Conservation (phyloP, 164 flowering plant genomes). For the Vitis amurensis region DNA sequence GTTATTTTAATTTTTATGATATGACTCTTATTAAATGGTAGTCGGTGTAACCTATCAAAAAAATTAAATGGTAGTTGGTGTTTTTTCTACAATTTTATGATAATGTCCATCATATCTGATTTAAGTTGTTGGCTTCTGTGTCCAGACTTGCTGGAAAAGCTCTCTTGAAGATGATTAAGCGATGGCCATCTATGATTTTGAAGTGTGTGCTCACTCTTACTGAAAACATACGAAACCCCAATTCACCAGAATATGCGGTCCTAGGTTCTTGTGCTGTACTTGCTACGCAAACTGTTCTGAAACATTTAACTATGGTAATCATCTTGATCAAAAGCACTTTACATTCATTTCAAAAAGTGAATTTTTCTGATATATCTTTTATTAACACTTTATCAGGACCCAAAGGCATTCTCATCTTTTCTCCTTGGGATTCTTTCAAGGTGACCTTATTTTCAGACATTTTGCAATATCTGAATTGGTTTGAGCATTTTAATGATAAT, state of each 20-base stretch:
- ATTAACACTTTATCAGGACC: conserved; percentile 49
- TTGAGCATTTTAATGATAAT: neutral
- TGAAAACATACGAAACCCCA: conserved; percentile 57
- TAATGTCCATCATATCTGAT: conserved; percentile 15
- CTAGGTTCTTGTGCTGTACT: conserved; percentile 90
- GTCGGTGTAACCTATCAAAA: neutral
- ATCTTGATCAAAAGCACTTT: conserved; percentile 4
- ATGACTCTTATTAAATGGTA: no score
- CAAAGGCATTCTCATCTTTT: conserved; percentile 75
- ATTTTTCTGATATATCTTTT: conserved; percentile 21
- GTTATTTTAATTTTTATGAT: no score
- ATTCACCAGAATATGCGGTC: conserved; percentile 75
- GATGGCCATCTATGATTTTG: conserved; percentile 82
- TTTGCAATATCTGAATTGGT: neutral
- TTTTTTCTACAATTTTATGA: neutral
- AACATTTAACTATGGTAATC: conserved; percentile 80
- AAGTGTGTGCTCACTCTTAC: conserved; percentile 75
- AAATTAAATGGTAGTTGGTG: neutral
- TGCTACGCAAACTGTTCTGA: conserved; percentile 76
- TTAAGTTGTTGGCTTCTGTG: conserved; percentile 16
- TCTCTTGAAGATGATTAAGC: conserved; percentile 81
- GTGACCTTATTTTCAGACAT: conserved; percentile 27
- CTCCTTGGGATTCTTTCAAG: conserved; percentile 82
- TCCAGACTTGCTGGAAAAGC: conserved; percentile 87
- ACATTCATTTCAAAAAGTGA: conserved; percentile 9